Conservation (phyloP, 257 asterid genomes). For the Orobanche coerulescens region DNA sequence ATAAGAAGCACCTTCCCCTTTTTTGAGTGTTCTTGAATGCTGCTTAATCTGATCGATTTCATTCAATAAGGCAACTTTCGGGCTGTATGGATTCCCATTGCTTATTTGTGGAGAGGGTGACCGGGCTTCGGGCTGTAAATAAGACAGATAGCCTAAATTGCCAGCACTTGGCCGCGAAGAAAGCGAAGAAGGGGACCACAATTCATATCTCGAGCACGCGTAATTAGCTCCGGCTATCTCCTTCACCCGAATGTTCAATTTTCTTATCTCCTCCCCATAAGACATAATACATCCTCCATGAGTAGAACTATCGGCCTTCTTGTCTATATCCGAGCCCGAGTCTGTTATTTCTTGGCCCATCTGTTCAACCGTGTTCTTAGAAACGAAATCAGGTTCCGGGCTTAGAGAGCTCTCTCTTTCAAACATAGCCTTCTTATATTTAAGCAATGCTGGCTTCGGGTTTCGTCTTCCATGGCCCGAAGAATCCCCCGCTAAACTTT, state of each 20-base stretch:
- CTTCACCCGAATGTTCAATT: slow-evolving; percentile 48
- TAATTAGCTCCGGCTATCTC: slow-evolving; percentile 52
- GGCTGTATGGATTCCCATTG: slow-evolving; percentile 21
- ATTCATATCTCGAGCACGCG: slow-evolving; percentile 24
- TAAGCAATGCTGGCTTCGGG: slow-evolving; percentile 46
- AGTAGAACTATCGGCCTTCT: slow-evolving; percentile 31
- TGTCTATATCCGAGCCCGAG: slow-evolving; percentile 29
- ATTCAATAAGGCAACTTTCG: slow-evolving; percentile 14
- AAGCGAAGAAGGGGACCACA: slow-evolving; percentile 36
- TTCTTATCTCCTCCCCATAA: slow-evolving; percentile 59
- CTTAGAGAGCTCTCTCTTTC: slow-evolving; percentile 37
- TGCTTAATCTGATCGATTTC: slow-evolving; percentile 26
- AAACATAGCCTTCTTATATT: slow-evolving; percentile 31
- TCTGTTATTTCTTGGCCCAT: slow-evolving; percentile 29
- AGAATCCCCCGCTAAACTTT: slow-evolving; percentile 23
- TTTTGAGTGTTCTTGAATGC: neutral
- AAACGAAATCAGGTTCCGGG: slow-evolving; percentile 26
- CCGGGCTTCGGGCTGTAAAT: slow-evolving; percentile 27
- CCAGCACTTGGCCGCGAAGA: slow-evolving; percentile 29
- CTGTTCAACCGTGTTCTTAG: slow-evolving; percentile 34
- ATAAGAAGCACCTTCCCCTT: slow-evolving; percentile 19
- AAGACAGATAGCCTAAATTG: slow-evolving; percentile 21
- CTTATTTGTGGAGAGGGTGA: slow-evolving; percentile 41
- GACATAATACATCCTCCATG: slow-evolving; percentile 33
- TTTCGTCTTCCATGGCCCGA: slow-evolving; percentile 46